Base-by-base conservation (phyloP, 768 basidiomycete genomes). In the Tulasnella sp. region DNA sequence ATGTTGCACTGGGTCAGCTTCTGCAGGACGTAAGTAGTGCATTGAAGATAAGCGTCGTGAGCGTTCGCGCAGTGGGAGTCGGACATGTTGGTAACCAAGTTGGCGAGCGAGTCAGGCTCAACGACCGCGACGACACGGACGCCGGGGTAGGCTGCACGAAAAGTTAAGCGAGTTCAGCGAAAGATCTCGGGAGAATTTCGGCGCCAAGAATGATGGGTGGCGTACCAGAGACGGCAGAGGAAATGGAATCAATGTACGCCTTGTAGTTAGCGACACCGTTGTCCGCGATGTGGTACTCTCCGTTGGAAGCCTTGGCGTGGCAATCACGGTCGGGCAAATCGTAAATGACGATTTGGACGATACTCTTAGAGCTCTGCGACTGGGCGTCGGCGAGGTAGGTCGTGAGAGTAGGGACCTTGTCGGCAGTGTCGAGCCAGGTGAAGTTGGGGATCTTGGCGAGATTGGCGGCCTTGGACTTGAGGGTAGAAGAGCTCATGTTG, bases 51-150 rank as follows among this genome's bases (percentile, higher is more conserved):
- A 20, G 88, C 86, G 44, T 84, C 82, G 80, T 88, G 85, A 26
- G 90, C 90, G 80, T 85, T 85, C 70, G 86, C 81, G 82, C 90
- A 90, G 82, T 90, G 89, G 48, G 84, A 80, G 46, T 90, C 88
- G 83, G 83, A 89, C 83, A 90, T 81, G 87, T 91, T 91, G 82
- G 90, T 91, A 81, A 91, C 90, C 81, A 91, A 81, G 85, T 91
- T 91, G 78, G 90, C 90, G 70, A 91, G 84, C 57, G 90, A 90
- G 83, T 91, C 90, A 79, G 90, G 90, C 83, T 91, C 90, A 75
- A 90, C 87, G 82, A 90, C 89, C 72, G 90, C 90, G 67, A 91
- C 87, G 79, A 91, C 88, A 74, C 88, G 88, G 80, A 90, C 89
- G 81, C 88, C 86, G 70, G 90, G 90, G 85, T 84, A 90, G 79